Evolutionary conservation across 495 filamentous ascomycete species (phyloP).

Genomic region (Massariosphaeria phaeospora): DNA sequence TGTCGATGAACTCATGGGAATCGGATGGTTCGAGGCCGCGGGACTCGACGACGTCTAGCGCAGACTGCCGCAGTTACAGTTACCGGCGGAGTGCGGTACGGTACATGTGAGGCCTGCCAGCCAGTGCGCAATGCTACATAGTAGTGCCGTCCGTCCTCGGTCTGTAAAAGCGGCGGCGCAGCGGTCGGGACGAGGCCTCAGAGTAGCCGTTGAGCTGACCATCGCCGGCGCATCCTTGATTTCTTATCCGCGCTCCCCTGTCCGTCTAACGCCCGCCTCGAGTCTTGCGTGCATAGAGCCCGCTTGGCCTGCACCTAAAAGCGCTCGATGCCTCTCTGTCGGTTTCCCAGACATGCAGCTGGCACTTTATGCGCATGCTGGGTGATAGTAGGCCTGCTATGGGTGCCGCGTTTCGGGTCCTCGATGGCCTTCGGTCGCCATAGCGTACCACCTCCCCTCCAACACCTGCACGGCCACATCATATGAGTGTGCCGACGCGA

Average conservation of each 20-base stretch:
- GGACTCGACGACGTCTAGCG: no score
- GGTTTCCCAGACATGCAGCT: conserved; percentile 28
- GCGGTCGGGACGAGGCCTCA: conserved; percentile 17
- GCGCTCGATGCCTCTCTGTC: conserved; percentile 15
- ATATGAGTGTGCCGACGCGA: conserved; percentile 16
- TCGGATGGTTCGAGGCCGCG: no score
- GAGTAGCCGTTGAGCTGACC: conserved; percentile 18
- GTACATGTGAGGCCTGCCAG: no score
- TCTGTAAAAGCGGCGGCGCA: conserved; percentile 14
- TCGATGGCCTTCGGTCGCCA: conserved; percentile 7
- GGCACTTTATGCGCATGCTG: conserved; percentile 25
- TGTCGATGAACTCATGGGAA: no score
- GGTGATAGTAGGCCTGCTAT: conserved; percentile 22
- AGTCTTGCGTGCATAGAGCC: conserved; percentile 27
- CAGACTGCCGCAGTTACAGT: no score
- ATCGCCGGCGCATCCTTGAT: conserved; percentile 4
- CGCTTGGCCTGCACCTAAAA: conserved; percentile 15
- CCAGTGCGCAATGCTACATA: no score
- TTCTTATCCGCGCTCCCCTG: conserved; percentile 15
- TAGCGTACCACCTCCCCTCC: conserved; percentile 5
- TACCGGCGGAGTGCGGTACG: no score
- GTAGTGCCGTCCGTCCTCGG: background rate
- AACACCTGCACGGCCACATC: background rate
- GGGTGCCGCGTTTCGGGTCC: conserved; percentile 11
- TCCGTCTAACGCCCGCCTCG: conserved; percentile 13